Evolutionary conservation across 1,284 basidiomycete genomes (phyloP).

Genomic region (Exobasidium cylindrosporum): DNA sequence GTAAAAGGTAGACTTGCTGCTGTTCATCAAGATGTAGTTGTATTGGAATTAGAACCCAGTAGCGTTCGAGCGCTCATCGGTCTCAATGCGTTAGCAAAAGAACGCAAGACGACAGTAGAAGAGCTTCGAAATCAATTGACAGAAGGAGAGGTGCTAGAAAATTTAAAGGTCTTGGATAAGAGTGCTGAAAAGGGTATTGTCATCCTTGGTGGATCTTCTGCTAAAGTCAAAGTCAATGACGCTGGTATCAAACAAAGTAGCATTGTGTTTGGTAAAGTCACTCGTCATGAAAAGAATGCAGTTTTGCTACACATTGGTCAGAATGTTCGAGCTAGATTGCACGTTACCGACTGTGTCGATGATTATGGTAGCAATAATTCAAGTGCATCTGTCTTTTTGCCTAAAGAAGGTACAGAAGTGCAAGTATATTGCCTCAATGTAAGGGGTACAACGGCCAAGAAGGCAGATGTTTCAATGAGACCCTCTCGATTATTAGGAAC

Average conservation of each 20-base stretch:
- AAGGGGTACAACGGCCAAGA: conserved; percentile 56
- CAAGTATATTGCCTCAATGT: conserved; percentile 66
- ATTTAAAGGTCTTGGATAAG: conserved; percentile 83
- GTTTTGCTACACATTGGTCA: conserved; percentile 28
- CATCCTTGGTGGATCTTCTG: conserved; percentile 57
- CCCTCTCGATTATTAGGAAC: conserved; percentile 67
- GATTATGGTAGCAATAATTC: conserved; percentile 63
- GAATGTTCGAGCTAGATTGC: conserved; percentile 31
- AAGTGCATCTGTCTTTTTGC: conserved; percentile 59
- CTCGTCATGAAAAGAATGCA: conserved; percentile 29
- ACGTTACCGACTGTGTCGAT: conserved; percentile 71
- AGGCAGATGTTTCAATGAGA: conserved; percentile 74
- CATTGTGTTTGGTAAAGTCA: conserved; percentile 29
- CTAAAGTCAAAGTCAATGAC: background rate
- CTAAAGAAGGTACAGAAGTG: conserved; percentile 67
- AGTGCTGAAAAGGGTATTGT: conserved; percentile 83
- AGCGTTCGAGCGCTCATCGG: conserved; percentile 78
- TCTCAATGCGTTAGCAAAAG: conserved; percentile 80
- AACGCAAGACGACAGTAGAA: conserved; percentile 67
- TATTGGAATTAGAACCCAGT: conserved; percentile 56
- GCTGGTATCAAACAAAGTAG: conserved; percentile 24
- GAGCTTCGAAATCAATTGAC: conserved; percentile 70
- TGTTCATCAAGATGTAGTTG: conserved; percentile 48
- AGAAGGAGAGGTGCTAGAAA: conserved; percentile 70
- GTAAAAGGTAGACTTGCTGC: conserved; percentile 45